phyloP scores from a whole-genome alignment of 495 filamentous ascomycete species.

The Xylaria nigripes region DNA sequence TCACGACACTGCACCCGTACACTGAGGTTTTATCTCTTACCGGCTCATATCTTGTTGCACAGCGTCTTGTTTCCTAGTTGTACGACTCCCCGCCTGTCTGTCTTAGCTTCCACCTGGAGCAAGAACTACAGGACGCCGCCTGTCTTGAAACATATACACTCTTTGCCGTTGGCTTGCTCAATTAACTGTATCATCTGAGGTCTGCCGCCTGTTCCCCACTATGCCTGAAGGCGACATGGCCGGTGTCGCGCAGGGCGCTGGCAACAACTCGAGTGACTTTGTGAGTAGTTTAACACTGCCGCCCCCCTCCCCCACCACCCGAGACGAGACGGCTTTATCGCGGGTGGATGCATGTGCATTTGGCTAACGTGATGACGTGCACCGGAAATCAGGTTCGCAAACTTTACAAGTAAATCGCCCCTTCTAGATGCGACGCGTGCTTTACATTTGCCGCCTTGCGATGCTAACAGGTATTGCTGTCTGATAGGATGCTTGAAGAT shows the following conservation, averaged over 20 bases:
- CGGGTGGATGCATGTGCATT: constrained; percentile 15
- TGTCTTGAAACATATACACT: neutral
- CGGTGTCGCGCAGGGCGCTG: constrained; percentile 33
- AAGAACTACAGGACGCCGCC: neutral
- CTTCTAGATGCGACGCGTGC: constrained; percentile 4
- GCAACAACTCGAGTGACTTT: constrained; percentile 44
- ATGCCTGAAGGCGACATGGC: constrained; percentile 37
- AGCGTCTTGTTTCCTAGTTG: constrained; percentile 1
- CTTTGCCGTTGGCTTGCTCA: constrained; percentile 1
- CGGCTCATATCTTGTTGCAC: neutral
- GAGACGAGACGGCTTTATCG: constrained; percentile 9
- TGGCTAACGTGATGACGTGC: constrained; percentile 13
- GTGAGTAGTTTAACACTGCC: constrained; percentile 25
- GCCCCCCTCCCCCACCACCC: neutral
- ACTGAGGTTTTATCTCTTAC: neutral
- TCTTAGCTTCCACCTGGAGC: neutral
- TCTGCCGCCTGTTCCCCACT: constrained; percentile 12
- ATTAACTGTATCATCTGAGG: neutral
- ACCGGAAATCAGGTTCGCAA: constrained; percentile 71
- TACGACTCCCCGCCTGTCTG: constrained; percentile 6
- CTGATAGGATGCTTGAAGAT: constrained; percentile 87
- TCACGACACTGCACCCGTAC: neutral
- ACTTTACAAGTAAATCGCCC: constrained; percentile 72
- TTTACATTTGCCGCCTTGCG: constrained; percentile 9
- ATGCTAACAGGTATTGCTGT: constrained; percentile 17